Percentiles rank a stretch among this genome's conserved stretches.
Evolutionary conservation across 805 yeast genomes (phyloP).

Genomic region (Cyberlindnera mississippiensis): DNA sequence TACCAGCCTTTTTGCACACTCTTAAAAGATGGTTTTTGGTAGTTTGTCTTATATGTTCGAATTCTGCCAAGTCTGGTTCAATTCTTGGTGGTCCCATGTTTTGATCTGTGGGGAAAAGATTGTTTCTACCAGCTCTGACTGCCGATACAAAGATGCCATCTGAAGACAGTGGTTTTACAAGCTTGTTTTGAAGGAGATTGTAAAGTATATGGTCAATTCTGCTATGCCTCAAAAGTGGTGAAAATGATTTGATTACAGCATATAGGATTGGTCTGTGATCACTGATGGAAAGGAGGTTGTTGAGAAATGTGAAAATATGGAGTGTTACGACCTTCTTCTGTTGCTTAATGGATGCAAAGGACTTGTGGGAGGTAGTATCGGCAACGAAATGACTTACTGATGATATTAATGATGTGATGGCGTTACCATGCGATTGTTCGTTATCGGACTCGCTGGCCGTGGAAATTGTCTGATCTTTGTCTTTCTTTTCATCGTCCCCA

Average conservation of each 20-base stretch:
- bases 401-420: constrained; percentile 5
- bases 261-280: constrained; percentile 31
- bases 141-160: constrained; percentile 20
- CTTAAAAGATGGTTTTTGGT: constrained; percentile 27
- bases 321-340: constrained; percentile 11
- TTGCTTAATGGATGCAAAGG: background rate
- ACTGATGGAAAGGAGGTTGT: constrained; percentile 19
- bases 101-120: constrained; percentile 46
- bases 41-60: constrained; percentile 28
- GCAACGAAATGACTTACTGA: constrained; percentile 17
- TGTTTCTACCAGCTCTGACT: constrained; percentile 31
- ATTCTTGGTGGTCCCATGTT: constrained; percentile 45
- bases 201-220: constrained; percentile 19
- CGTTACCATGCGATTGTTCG: background rate
- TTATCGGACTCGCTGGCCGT: background rate
- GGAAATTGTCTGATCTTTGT: background rate
- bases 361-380: constrained; percentile 12
- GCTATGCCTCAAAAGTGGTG: constrained; percentile 12
- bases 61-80: constrained; percentile 39
- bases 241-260: constrained; percentile 25
- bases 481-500: constrained; percentile 1
- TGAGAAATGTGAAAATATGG: constrained; percentile 24
- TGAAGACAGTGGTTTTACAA: constrained; percentile 16
- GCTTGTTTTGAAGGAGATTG: constrained; percentile 21
- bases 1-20: constrained; percentile 18